A percentile compares a stretch with the other conserved stretches of the same genome.
These are phyloP conservation scores for Shiraia bambusicola DNA, from an alignment of 2,329 filamentous ascomycete species.

Conservation along the genomic window DNA sequence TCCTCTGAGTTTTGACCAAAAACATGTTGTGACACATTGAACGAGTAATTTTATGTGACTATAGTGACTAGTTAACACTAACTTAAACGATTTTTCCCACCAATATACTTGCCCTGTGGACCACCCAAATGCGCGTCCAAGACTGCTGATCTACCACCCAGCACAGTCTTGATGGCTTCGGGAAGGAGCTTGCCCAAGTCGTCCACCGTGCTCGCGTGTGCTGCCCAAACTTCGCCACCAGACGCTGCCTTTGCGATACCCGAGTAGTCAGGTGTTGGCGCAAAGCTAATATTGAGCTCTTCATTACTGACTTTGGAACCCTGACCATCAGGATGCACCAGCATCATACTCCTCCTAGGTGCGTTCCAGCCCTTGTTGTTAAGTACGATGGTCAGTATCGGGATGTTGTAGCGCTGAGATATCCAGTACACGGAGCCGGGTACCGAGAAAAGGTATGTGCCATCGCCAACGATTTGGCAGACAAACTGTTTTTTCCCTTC, in stretches of 20 bases:
- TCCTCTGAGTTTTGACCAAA: no score
- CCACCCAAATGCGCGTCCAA: constrained; percentile 63
- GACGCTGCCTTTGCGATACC: constrained; percentile 68
- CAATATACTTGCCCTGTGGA: constrained; percentile 56
- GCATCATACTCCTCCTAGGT: constrained; percentile 59
- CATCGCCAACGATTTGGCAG: constrained; percentile 63
- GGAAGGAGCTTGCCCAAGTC: constrained; percentile 58
- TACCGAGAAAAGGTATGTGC: constrained; percentile 66
- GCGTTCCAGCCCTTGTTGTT: constrained; percentile 75
- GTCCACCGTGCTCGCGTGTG: constrained; percentile 57
- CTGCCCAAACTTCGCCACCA: constrained; percentile 64
- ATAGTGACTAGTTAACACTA: constrained; percentile 2
- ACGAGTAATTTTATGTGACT: no score
- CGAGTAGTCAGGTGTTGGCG: constrained; percentile 65
- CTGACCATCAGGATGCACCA: constrained; percentile 66
- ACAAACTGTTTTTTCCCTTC: constrained; percentile 46
- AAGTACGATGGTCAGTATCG: constrained; percentile 65
- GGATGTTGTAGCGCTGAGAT: constrained; percentile 64
- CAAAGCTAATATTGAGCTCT: constrained; percentile 67
- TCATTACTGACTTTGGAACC: constrained; percentile 63
- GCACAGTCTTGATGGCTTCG: constrained; percentile 61
- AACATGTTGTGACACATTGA: no score
- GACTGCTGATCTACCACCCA: constrained; percentile 60
- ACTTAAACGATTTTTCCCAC: constrained; percentile 23
- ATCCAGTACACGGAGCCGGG: constrained; percentile 71